phyloP scores from a whole-genome alignment of 2,329 filamentous ascomycete genomes.

The Cercospora beticola region DNA sequence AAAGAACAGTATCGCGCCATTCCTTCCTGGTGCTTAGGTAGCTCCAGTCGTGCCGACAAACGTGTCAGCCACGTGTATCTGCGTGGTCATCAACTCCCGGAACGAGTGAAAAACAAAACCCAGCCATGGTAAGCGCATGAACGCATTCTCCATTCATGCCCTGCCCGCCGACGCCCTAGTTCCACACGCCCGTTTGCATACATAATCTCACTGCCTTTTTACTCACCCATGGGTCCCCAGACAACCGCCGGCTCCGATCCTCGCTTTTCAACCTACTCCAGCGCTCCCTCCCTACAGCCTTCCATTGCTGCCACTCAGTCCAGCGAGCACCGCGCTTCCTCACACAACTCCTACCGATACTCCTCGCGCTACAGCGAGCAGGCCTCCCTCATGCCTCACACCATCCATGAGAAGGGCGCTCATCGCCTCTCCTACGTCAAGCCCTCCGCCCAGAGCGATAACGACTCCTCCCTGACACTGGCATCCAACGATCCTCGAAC shows the following conservation, averaged over 20 bases:
- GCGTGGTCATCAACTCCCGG: background rate
- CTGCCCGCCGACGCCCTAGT: background rate
- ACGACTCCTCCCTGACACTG: conserved; percentile 32
- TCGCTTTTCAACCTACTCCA: conserved; percentile 53
- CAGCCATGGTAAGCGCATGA: background rate
- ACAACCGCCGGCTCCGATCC: conserved; percentile 34
- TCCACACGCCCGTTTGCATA: background rate
- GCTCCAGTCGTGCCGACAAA: background rate
- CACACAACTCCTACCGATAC: conserved; percentile 20
- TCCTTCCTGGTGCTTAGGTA: background rate
- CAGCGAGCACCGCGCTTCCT: conserved; percentile 32
- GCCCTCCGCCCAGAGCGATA: conserved; percentile 18
- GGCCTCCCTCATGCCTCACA: conserved; percentile 23
- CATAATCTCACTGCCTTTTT: conserved; percentile 1
- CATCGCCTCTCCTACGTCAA: conserved; percentile 21
- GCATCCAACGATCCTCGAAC: conserved; percentile 51
- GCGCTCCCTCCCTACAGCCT: conserved; percentile 51
- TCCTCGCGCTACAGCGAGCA: conserved; percentile 27
- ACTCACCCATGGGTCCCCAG: conserved; percentile 14
- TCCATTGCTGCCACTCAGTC: conserved; percentile 48
- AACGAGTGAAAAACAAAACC: background rate
- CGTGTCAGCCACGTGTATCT: background rate
- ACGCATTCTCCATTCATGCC: background rate
- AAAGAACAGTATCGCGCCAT: background rate
- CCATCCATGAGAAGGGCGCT: conserved; percentile 23